Evolutionary conservation across 805 yeast species (phyloP).

Genomic region (Metschnikowia aberdeeniae): DNA sequence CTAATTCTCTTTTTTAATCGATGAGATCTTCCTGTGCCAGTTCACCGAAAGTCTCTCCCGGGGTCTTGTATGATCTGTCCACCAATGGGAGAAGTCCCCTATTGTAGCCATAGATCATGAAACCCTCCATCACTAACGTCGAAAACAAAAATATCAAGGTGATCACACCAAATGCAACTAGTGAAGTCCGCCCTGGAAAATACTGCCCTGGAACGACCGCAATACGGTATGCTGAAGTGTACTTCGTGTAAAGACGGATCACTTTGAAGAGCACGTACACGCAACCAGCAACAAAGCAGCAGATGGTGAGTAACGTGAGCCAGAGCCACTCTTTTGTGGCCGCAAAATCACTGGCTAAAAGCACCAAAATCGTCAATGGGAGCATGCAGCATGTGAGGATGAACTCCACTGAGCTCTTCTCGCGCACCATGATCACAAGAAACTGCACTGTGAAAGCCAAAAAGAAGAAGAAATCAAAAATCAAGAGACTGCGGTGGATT

Average conservation of each 20-base stretch:
- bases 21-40: not conserved
- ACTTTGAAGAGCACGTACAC: constrained; percentile 47
- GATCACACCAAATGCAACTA: constrained; percentile 42
- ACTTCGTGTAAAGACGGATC: constrained; percentile 41
- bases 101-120: constrained; percentile 13
- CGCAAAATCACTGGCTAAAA: constrained; percentile 34
- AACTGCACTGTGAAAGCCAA: constrained; percentile 49
- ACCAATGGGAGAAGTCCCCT: constrained; percentile 20
- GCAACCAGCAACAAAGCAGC: constrained; percentile 35
- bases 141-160: constrained; percentile 35
- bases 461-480: constrained; percentile 45
- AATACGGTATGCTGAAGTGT: constrained; percentile 31
- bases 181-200: constrained; percentile 44
- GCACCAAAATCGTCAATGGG: constrained; percentile 39
- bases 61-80: constrained; percentile 3
- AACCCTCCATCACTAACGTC: constrained; percentile 25
- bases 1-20: not conserved
- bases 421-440: constrained; percentile 40
- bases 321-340: constrained; percentile 30
- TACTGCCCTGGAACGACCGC: constrained; percentile 29
- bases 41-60: not conserved
- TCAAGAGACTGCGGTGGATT: constrained; percentile 35
- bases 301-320: constrained; percentile 25
- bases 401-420: constrained; percentile 38
- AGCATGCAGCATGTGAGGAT: constrained; percentile 43